A percentile compares a stretch with the other conserved stretches of the same genome.
These are phyloP conservation scores for Endocarpon pusillum DNA, from an alignment of 495 filamentous ascomycete genomes.

Conservation along the genomic window DNA sequence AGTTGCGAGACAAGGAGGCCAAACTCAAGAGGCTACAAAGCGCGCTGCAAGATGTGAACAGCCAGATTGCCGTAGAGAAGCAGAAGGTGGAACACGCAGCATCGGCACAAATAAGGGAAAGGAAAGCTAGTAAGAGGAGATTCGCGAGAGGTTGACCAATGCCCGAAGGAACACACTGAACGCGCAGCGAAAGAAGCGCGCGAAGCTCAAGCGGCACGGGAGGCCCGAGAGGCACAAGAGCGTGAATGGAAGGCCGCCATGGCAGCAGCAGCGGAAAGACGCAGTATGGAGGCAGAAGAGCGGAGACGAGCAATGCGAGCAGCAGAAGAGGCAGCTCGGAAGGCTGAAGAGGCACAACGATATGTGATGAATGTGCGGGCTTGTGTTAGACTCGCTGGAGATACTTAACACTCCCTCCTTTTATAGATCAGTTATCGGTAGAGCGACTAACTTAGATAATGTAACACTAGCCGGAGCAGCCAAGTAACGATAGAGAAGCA, in stretches of 20 bases:
- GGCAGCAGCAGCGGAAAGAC: not conserved
- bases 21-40: conserved; percentile 1
- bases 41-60: not conserved
- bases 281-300: not conserved
- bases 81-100: conserved; percentile 1
- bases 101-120: conserved; percentile 1
- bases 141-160: not conserved
- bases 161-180: not conserved
- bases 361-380: too few relatives aligned
- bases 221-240: conserved; percentile 3
- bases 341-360: too few relatives aligned
- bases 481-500: too few relatives aligned
- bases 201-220: conserved; percentile 3
- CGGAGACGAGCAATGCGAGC: not conserved
- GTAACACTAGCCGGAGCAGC: too few relatives aligned
- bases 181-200: conserved; percentile 2
- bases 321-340: too few relatives aligned
- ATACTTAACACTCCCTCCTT: too few relatives aligned
- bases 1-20: conserved; percentile 1
- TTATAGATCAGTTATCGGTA: too few relatives aligned
- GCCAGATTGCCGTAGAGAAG: conserved; percentile 2
- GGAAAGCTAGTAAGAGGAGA: not conserved
- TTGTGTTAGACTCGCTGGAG: too few relatives aligned
- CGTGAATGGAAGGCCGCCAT: conserved; percentile 1
- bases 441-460: too few relatives aligned